A percentile compares a stretch with the other conserved stretches of the same genome.
These are phyloP conservation scores for Nothophytophthora sp. DNA, from an alignment of 352 stramenopile species.

Conservation along the genomic window DNA sequence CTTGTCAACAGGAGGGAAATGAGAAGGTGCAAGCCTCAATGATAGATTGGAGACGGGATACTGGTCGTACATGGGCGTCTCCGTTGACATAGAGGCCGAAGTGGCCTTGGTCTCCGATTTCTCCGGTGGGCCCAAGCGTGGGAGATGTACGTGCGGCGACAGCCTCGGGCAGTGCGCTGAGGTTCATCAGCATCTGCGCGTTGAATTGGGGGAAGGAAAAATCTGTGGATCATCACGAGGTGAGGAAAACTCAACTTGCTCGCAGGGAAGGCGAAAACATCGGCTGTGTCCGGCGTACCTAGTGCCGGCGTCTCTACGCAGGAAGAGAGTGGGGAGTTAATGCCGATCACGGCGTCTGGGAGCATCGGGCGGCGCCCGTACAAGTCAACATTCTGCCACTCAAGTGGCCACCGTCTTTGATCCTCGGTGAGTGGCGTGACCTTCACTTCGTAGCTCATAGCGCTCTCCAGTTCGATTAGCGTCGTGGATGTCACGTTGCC, in stretches of 20 bases:
- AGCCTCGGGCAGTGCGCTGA: conserved; percentile 42
- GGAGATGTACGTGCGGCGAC: conserved; percentile 29
- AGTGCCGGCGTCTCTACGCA: conserved; percentile 53
- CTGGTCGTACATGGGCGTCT: conserved; percentile 58
- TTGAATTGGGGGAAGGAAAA: conserved; percentile 80
- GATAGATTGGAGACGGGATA: background rate
- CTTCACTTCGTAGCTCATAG: conserved; percentile 74
- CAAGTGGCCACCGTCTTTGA: conserved; percentile 15
- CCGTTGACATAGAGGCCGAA: conserved; percentile 91
- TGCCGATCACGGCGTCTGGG: conserved; percentile 52
- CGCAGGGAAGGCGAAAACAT: too few species aligned
- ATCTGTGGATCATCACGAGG: conserved; percentile 39
- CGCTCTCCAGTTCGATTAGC: conserved; percentile 59
- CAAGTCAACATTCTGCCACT: conserved; percentile 80
- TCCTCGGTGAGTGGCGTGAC: conserved; percentile 84
- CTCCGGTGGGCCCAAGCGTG: conserved; percentile 80
- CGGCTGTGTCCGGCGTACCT: conserved; percentile 35
- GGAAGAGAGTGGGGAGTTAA: conserved; percentile 36
- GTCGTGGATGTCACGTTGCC: conserved; percentile 94
- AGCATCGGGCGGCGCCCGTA: conserved; percentile 75
- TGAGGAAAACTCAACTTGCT: background rate
- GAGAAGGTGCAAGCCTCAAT: background rate
- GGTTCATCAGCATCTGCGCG: conserved; percentile 72
- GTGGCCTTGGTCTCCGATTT: conserved; percentile 89
- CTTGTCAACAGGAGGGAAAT: background rate